Conservation (phyloP, 75 land plant genomes). For the Sequoia sempervirens region DNA sequence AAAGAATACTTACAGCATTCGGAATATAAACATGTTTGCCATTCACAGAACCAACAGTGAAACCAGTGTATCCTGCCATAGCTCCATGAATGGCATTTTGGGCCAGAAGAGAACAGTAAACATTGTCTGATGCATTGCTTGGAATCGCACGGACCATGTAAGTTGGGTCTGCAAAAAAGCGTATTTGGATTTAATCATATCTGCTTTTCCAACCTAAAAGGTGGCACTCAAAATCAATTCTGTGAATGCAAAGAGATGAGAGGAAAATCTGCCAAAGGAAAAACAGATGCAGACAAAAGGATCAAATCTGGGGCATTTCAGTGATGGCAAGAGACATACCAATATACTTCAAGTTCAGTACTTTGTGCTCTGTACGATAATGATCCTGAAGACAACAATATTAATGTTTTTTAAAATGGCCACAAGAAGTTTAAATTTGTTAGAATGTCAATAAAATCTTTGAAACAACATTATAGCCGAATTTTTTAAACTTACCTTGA, state of each 20-base stretch:
- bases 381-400: constrained; percentile 1
- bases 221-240: neutral
- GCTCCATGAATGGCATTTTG: constrained; percentile 66
- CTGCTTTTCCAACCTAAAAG: neutral
- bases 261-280: constrained; percentile 5
- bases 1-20: constrained; percentile 27
- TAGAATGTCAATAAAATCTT: neutral
- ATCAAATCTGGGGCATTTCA: neutral
- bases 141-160: constrained; percentile 73
- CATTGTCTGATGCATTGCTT: constrained; percentile 68
- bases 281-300: neutral
- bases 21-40: constrained; percentile 54
- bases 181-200: neutral
- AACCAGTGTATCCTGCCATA: constrained; percentile 61
- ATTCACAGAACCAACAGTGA: constrained; percentile 61
- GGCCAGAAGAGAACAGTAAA: constrained; percentile 60
- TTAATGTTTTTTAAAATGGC: neutral
- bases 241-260: neutral
- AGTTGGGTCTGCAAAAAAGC: constrained; percentile 58
- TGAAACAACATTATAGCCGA: neutral
- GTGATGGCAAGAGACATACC: neutral
- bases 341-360: constrained; percentile 4
- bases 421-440: neutral
- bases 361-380: neutral
- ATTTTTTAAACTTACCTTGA: constrained; percentile 30